A percentile compares a stretch with the other conserved stretches of the same genome.
Conservation (phyloP, 805 yeast species). For the Huiozyma naganishii region DNA sequence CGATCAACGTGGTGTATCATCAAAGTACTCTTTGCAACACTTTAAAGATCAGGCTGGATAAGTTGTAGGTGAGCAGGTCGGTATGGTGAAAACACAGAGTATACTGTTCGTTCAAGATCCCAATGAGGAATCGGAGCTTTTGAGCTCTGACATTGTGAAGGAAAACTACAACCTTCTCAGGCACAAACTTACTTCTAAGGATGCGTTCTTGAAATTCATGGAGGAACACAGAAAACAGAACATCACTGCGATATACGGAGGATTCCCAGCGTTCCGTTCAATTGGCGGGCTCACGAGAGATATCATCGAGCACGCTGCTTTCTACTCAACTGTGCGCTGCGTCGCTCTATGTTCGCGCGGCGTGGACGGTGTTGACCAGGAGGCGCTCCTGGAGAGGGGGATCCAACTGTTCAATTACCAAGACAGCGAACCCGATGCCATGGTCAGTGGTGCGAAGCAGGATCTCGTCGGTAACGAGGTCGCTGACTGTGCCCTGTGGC, state of each 20-base stretch:
- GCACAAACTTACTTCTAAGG: slow-evolving; percentile 8
- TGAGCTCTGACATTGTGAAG: slow-evolving; percentile 2
- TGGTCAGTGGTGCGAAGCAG: slow-evolving; percentile 3
- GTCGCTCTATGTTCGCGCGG: slow-evolving; percentile 51
- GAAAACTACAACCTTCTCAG: slow-evolving; percentile 8
- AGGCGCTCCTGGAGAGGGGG: slow-evolving; percentile 29
- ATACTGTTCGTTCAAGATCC: slow-evolving; percentile 18
- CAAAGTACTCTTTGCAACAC: too few species aligned
- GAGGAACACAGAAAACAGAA: slow-evolving; percentile 6
- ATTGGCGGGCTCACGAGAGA: slow-evolving; percentile 41
- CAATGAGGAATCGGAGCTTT: slow-evolving; percentile 6
- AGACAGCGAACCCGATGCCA: slow-evolving; percentile 10
- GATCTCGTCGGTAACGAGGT: slow-evolving; percentile 50
- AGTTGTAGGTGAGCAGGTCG: too few species aligned
- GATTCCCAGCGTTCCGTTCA: slow-evolving; percentile 44
- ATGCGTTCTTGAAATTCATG: slow-evolving; percentile 10
- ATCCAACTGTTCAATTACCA: slow-evolving; percentile 37
- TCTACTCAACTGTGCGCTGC: slow-evolving; percentile 32
- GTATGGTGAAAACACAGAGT: slow-evolving; percentile 5
- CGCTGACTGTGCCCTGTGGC: slow-evolving; percentile 52
- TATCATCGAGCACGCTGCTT: slow-evolving; percentile 28
- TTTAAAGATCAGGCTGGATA: too few species aligned
- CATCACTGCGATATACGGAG: slow-evolving; percentile 43
- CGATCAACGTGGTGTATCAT: too few species aligned
- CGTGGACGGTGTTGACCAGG: slow-evolving; percentile 39